phyloP scores from a whole-genome alignment of 148 eudicot genomes.

The Euryodendron excelsum region DNA sequence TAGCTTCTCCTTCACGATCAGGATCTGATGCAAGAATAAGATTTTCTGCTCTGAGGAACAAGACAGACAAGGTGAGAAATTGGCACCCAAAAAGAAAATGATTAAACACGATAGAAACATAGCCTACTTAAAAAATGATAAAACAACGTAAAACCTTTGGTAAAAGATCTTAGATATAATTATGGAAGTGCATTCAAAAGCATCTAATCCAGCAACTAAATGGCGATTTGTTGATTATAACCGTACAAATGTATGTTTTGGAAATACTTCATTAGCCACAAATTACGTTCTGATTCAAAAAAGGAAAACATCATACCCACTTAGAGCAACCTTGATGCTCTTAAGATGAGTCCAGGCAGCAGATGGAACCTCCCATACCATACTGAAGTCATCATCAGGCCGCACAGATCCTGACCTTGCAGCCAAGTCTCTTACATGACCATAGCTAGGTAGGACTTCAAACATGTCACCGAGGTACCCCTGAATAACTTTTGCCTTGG shows the following conservation, averaged over 20 bases:
- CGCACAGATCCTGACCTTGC: conserved; percentile 93
- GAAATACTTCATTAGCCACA: background rate
- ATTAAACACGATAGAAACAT: background rate
- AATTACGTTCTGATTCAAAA: background rate
- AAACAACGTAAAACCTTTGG: background rate
- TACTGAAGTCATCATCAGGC: conserved; percentile 93
- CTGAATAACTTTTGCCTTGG: conserved; percentile 96
- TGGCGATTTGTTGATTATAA: background rate
- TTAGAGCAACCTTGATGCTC: conserved; percentile 84
- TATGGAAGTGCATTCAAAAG: background rate
- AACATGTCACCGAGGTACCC: conserved; percentile 95
- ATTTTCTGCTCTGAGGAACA: conserved; percentile 76
- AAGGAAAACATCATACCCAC: conserved; percentile 53
- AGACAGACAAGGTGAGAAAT: conserved; percentile 33
- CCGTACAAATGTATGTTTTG: background rate
- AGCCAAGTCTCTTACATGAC: conserved; percentile 98
- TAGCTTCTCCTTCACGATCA: conserved; percentile 99
- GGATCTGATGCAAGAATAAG: conserved; percentile 99
- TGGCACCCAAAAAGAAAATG: conserved; percentile 2
- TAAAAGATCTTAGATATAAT: background rate
- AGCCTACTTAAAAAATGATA: background rate
- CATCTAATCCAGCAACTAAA: background rate
- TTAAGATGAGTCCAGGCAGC: conserved; percentile 96
- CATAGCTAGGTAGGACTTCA: conserved; percentile 95
- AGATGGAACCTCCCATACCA: conserved; percentile 99